Percentiles rank a stretch among this genome's conserved stretches.
phyloP scores from a whole-genome alignment of 2,329 filamentous ascomycete genomes.

The Pleoardoris graminearum region DNA sequence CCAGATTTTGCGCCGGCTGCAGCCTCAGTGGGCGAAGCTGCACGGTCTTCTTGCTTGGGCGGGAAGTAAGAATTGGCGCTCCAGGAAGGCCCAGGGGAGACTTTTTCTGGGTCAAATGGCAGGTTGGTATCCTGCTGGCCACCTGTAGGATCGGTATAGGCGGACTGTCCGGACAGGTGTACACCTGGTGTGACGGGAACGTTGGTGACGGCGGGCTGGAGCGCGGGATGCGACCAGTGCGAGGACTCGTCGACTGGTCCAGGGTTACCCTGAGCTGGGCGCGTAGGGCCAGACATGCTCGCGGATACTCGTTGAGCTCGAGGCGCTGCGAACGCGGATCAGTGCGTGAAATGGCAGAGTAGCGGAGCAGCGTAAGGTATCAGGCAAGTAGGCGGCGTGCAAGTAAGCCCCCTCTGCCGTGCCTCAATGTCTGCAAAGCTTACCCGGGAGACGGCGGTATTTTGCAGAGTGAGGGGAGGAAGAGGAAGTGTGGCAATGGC shows the following conservation, averaged over 20 bases:
- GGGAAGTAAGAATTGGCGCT: slow-evolving; percentile 45
- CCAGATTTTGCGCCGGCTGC: slow-evolving; percentile 52
- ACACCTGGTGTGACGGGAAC: slow-evolving; percentile 51
- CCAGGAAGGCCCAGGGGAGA: slow-evolving; percentile 40
- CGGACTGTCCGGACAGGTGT: slow-evolving; percentile 40
- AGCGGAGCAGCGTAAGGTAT: no score
- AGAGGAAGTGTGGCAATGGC: background rate
- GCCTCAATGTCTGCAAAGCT: background rate
- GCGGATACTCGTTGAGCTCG: slow-evolving; percentile 13
- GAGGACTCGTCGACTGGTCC: slow-evolving; percentile 32
- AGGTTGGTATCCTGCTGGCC: slow-evolving; percentile 21
- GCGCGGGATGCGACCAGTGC: slow-evolving; percentile 40
- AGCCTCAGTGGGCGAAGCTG: slow-evolving; percentile 46
- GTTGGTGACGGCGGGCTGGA: slow-evolving; percentile 43
- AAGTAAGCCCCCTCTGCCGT: no score
- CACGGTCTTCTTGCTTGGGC: slow-evolving; percentile 24
- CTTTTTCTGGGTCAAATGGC: slow-evolving; percentile 37
- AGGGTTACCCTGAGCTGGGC: slow-evolving; percentile 17
- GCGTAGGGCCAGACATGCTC: slow-evolving; percentile 33
- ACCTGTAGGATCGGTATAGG: slow-evolving; percentile 41
- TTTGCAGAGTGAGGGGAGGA: background rate
- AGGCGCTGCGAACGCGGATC: slow-evolving; percentile 27
- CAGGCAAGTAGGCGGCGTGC: background rate
- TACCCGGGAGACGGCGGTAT: background rate
- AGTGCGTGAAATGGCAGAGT: slow-evolving; percentile 5